Percentiles rank a stretch among this genome's conserved stretches.
Conservation (phyloP, 495 filamentous ascomycete genomes). For the Aspergillus campestris region DNA sequence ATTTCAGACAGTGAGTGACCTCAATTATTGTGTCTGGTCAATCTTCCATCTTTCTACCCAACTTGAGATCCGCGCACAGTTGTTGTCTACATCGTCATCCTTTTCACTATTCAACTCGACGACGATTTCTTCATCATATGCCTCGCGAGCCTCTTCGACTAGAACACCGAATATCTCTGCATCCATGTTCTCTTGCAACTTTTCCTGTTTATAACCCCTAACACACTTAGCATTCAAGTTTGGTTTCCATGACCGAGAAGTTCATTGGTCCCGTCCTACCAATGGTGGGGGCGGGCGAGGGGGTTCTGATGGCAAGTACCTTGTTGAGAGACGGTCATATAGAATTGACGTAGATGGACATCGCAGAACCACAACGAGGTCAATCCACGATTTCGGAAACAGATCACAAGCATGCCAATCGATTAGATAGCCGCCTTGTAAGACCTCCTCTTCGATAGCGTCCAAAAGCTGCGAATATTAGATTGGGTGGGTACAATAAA, state of each 20-base stretch:
- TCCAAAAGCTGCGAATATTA: constrained; percentile 61
- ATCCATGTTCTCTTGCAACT: constrained; percentile 93
- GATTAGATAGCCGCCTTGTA: constrained; percentile 78
- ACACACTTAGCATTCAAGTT: background rate
- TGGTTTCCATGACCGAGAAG: background rate
- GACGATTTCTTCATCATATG: constrained; percentile 80
- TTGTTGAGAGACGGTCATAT: constrained; percentile 73
- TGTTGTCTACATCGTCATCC: constrained; percentile 75
- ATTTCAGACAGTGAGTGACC: background rate
- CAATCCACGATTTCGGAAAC: constrained; percentile 89
- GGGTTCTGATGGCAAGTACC: constrained; percentile 34
- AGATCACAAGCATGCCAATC: constrained; percentile 99
- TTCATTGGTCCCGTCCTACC: no score
- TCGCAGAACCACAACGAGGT: constrained; percentile 87
- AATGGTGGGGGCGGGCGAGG: background rate
- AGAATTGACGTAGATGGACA: constrained; percentile 62
- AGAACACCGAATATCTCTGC: constrained; percentile 96
- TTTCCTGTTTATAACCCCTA: constrained; percentile 72
- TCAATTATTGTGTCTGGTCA: constrained; percentile 35
- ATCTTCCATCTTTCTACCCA: constrained; percentile 81
- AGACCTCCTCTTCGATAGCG: constrained; percentile 73
- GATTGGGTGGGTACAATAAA: constrained; percentile 8
- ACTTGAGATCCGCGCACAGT: constrained; percentile 70
- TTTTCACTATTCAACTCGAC: constrained; percentile 82
- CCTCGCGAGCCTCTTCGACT: constrained; percentile 78